Base-by-base conservation (phyloP, 1,284 basidiomycete species). In the Calocybe gambosa region DNA sequence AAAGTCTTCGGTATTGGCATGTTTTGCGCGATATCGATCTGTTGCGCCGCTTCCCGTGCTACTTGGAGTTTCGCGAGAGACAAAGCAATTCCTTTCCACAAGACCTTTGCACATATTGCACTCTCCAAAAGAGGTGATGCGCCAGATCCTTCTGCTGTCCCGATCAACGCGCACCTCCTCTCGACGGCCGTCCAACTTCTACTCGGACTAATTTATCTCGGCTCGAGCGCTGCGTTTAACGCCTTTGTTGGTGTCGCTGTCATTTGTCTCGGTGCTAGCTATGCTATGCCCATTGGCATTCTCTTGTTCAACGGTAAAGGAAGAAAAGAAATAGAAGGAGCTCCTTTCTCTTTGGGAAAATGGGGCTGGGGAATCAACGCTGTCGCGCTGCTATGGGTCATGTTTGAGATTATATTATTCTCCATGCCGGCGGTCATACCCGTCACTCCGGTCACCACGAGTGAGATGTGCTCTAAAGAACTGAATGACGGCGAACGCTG, bases 1-100 rank as follows among this genome's bases (percentile, higher is more conserved):
- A 10, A 18, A 76, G 74, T 79, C 41, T 77, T 79, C 50, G 72
- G 70, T n/a, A 62, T 75, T 19, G 74, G 71, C 16, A 62, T 79
- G 49, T 78, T 79, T 58, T 79, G 77, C 48, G 70, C 73, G 34
- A 74, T 79, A 42, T 79, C 79, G 16, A 77, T 82, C 51, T 73
- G 78, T 47, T 82, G 80, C 40, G 80, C 79, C 1, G 75, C 79
- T 9, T 84, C 81, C 1, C 74, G 85, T 15, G 80, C 83, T 57
- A 79, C 78, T 1, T 82, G 80, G 68, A 77, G 79, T 29, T 86
- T 89, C 53, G 83, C 85, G 0, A 71, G 83, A 0, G 86, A 89
- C 63, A 67, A 71, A 44, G 84, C 81, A 6, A 70, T 87, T 16
- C 82, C 82, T 1, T 75, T 82, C 54, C 73, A 76, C 20, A 40